Evolutionary conservation across 1,284 basidiomycete genomes (phyloP), one percentile per base, ranked within the genome.

Genomic region (Moesziomyces sp.): DNA sequence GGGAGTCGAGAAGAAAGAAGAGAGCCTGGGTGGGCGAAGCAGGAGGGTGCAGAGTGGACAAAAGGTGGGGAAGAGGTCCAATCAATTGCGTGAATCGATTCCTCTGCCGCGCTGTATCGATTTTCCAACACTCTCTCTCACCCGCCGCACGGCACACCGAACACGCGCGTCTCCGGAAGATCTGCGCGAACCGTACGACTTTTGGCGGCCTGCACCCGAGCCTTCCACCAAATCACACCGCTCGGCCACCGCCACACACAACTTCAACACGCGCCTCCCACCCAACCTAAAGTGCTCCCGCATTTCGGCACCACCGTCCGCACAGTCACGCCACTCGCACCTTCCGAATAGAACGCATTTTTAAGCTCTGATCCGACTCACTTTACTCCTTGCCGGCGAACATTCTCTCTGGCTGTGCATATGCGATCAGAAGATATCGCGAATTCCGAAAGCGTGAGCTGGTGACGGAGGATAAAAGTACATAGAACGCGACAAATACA

Each of bases 251-350:
- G 30, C 30, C 11, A 33, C 30, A 33, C 30, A 11, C 30, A 10
- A 9, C 30, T 13, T 13, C 10, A 10, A 33, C 26, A 14, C 28
- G 13, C 44, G 23, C 42, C 42, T 33, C 26, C 13, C 13, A 53
- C 47, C 58, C 62, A 59, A 68, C 58, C 56, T 59, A 52, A 58
- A 68, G 56, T 55, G 58, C 56, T 68, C 26, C 26, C 26, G 26
- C 26, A 28, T 67, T 62, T 35, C 26, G 26, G 57, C 9, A 28
- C 14, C 7, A 19, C 21, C 14, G 35, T 19, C 14, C 26, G 30
- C 21, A 24, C 35, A 16, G 11, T 21, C 24, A 11, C 30, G 13
- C 48, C 28, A 14, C 30, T 33, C 30, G 30, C 30, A 46, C 26
- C 40, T 40, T 18, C 7, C 10, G 10, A 33, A 33, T 4, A 33